phyloP scores from a whole-genome alignment of 257 asterid genomes.

The Nicotiana benthamiana region DNA sequence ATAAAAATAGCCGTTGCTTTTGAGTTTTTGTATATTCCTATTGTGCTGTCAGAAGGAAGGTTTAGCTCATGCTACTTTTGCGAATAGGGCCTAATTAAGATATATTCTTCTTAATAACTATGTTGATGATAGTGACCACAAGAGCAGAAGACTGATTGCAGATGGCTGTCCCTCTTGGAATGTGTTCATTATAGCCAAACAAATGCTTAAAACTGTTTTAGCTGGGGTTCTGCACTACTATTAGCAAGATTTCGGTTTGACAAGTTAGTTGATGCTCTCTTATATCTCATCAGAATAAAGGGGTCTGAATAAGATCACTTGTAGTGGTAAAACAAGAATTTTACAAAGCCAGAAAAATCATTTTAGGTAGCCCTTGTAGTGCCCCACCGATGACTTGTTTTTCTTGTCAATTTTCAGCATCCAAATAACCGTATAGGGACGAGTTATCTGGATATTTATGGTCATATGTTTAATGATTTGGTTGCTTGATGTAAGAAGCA shows the following conservation, averaged over 20 bases:
- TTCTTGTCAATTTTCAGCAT: neutral
- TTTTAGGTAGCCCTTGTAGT: neutral
- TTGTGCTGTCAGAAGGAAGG: slow-evolving; percentile 3
- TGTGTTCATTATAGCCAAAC: neutral
- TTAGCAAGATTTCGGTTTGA: no score
- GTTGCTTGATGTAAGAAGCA: neutral
- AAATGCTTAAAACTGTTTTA: no score
- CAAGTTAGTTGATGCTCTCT: no score
- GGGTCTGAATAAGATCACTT: neutral
- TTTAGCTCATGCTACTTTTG: neutral
- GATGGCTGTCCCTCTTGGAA: no score
- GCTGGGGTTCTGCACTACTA: no score
- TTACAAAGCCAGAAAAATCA: no score
- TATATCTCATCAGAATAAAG: slow-evolving; percentile 6
- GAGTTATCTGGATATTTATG: neutral
- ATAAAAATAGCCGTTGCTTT: no score
- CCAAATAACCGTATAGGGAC: neutral
- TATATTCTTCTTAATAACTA: neutral
- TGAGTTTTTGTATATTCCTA: slow-evolving; percentile 31
- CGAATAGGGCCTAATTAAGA: neutral
- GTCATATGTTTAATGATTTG: neutral
- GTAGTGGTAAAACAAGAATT: neutral
- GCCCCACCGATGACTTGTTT: neutral
- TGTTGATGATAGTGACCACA: no score
- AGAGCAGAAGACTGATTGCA: no score